These are phyloP conservation scores for Hypsizygus marmoreus DNA, from an alignment of 768 basidiomycete species.

Conservation along the genomic window DNA sequence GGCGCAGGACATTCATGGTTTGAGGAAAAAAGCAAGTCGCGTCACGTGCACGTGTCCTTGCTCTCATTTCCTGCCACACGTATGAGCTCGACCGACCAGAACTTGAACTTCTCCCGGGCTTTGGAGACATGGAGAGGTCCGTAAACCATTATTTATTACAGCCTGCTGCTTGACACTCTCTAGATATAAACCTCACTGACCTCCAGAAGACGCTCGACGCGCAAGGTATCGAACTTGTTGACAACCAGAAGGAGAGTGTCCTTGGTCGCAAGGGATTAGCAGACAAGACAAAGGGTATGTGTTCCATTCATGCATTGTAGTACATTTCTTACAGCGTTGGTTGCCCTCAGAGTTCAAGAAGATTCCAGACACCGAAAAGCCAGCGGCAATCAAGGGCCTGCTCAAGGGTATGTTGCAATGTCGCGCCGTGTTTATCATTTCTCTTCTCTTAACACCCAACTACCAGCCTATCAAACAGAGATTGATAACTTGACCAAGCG, in stretches of 20 bases:
- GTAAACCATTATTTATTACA: conserved; percentile 15
- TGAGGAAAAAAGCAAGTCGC: conserved; percentile 15
- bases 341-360: conserved; percentile 89
- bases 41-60: conserved; percentile 26
- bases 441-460: conserved; percentile 2
- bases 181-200: conserved; percentile 87
- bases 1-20: conserved; percentile 31
- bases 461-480: conserved; percentile 89
- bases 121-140: conserved; percentile 90
- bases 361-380: conserved; percentile 87
- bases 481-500: conserved; percentile 95
- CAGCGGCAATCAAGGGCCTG: conserved; percentile 83
- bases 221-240: conserved; percentile 93
- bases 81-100: conserved; percentile 55
- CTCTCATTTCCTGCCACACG: neutral
- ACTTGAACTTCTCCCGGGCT: conserved; percentile 96
- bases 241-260: conserved; percentile 97
- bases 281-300: conserved; percentile 94
- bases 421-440: conserved; percentile 6
- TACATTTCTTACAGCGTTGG: neutral
- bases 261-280: conserved; percentile 92
- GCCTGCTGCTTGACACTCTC: neutral
- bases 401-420: conserved; percentile 70
- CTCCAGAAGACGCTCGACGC: conserved; percentile 91
- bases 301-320: neutral